Base-by-base conservation (phyloP, 345 rosid species). In the Salix exigua region DNA sequence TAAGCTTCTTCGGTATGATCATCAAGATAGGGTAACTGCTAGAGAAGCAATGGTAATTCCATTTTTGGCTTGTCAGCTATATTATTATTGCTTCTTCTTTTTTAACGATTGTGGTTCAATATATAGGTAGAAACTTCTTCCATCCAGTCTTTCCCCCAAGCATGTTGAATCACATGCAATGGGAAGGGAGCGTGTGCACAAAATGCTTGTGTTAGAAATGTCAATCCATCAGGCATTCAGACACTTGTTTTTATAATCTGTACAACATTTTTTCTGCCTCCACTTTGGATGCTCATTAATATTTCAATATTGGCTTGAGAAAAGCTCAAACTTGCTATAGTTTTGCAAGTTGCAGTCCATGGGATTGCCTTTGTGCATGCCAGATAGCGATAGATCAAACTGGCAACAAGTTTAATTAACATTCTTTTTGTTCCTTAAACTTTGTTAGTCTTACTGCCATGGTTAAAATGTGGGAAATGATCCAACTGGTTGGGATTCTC, bases 1-100 rank as follows among this genome's bases (percentile, higher is more conserved):
- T 81, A 88, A 88, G 83, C 93, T 93, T 63, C 97, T 93, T 50
- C 86, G 91, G 21, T 93, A 93, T 78, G 97, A 96, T 82, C 99
- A 96, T 83, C 95, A 92, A 80, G 98, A 93, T 78, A 88, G 99
- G 82, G 80, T 91, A 77, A 96, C 98, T 74, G 98, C 99, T 53
- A 89, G 73, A 82, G 98, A 96, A 86, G 99, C 98, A 64, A 93
- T 91, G 99, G 99, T 96, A 85, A 74, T 70, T 60, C 61, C 42
- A 74, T 74, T 46, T 76, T 19, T 23, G 69, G 44, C 44, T 7
- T 31, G 40, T 33, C 69, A 33, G 37, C 40, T 19, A 17, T 6
- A 16, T 58, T 58, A 58, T 58, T 2, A 11, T 66, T 33, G 14
- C n/a, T n/a, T n/a, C 3, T 40, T 40, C 0, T 40, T 10, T 40